Evolutionary conservation across 164 flowering plant species (phyloP), one percentile per base, ranked within the genome.

Genomic region (Hamamelis virginiana): DNA sequence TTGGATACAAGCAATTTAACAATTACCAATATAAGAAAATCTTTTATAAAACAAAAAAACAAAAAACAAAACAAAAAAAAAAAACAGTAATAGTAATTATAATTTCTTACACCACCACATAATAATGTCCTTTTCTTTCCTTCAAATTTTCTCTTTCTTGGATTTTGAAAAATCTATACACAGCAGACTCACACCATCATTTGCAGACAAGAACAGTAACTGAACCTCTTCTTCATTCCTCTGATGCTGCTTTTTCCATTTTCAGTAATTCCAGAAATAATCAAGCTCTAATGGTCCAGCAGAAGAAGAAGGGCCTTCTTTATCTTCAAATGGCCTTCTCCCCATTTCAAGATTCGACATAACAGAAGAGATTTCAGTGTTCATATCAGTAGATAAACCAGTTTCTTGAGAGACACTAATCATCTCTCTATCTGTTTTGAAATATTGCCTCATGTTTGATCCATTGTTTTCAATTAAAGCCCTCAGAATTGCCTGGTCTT

Each of bases 351-450:
- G 76, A 74, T 83, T 81, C 3, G 90, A 84, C 45, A 84, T 58
- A 9, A 72, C 86, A 0, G 96, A 87, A 21, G 93, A 84, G 57
- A 82, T 89, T 57, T 89, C 94, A 25, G 80, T 70, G 80, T 88
- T 87, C 72, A 88, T 70, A 4, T 88, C 94, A 66, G 77, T 80
- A 57, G 74, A 80, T 13, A 84, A 52, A 0, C 82, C 86, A 13
- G 95, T 88, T 65, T 87, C 92, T 28, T 85, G 90, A 0, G 95
- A 91, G 12, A 70, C 79, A 61, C 85, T 83, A 21, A 71, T 51
- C 81, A 79, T 81, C n/a, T 84, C 83, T 73, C 73, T 81, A 75
- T 90, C 89, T 65, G 82, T 57, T 77, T 82, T 83, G 80, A 47
- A 71, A 48, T 59, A 76, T 73, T 80, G 87, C 47, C 72, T 77